Base-by-base conservation (phyloP, 2,329 filamentous ascomycete species). In the Diaporthe australafricana region DNA sequence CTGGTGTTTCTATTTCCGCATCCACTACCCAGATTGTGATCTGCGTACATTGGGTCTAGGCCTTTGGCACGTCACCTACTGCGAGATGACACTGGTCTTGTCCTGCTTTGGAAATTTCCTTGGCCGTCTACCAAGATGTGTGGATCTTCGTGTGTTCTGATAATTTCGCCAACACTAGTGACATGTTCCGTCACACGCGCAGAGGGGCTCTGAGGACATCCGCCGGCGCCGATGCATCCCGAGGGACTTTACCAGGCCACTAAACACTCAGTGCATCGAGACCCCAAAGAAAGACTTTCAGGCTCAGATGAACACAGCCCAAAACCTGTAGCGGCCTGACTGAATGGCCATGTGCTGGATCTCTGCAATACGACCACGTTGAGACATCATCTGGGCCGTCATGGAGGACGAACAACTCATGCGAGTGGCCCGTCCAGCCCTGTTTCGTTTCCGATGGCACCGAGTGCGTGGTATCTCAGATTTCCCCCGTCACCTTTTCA, bases 21-120 rank as follows among this genome's bases (percentile, higher is more conserved):
- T 50, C 60, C 27, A 63, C 30, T 47, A 14, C 12, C 25, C 16
- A 63, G 30, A 48, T 63, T 63, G 42, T 20, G 60, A 63, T 63
- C 60, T 14, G 27, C 60, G 42, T 16, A 35, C 0, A 35, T 25
- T 12, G 12, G 32, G 8, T n/a, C 60, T 25, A 35, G 60, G 27
- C 27, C 32, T 4, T 63, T 35, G 3, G 2, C 27, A 9, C 17
- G 3, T 12, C 22, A 5, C 27, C 16, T 40, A 17, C 16, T 1
- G 7, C 14, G 12, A 35, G 20, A 4, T 17, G 27, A 11, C 22
- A 6, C 16, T 12, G 17, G 20, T 25, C 12, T n/a, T 22, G 27
- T 35, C 20, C 11, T 14, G 17, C 11, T 6, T 16, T 47, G 40
- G 11, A 16, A 48, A 17, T 7, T 16, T 38, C 20, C 25, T 47